Evolutionary conservation across 805 yeast species (phyloP), one percentile per base, ranked within the genome.

Genomic region (Zygoascus ofunaensis): DNA sequence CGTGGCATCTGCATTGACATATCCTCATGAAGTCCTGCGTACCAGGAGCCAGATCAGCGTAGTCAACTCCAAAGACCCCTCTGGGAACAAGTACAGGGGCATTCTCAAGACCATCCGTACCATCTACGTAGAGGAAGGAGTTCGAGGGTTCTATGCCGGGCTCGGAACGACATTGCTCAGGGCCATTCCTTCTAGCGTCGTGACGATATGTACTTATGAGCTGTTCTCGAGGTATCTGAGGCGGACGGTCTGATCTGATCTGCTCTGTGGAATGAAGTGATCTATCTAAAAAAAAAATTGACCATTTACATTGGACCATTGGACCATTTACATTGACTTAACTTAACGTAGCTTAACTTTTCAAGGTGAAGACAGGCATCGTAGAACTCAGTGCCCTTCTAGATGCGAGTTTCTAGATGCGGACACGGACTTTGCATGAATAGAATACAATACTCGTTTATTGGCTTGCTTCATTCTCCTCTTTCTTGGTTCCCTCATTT

Each of bases 101-200:
- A 55, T 68, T 33, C 23, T 62, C 34, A 54, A 53, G 21, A 65
- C 70, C n/a, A 55, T 58, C 18, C 47, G 53, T 39, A 58, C 55
- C 15, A 72, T 82, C 39, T 75, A 71, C 57, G 51, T 57, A 47
- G 76, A 72, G 43, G 96, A 89, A 59, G 96, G 97, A 2, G 50
- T 81, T 43, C 62, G 70, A 32, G 96, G 92, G 2, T 90, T 87
- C 60, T 92, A 92, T 59, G 80, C 92, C 1, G 98, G 98, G 0
- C 83, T 89, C 55, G 72, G 79, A 0, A 80, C 94, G 18, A 92
- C 92, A 58, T 66, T 92, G 56, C 76, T 86, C 24, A 70, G 98
- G 54, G 92, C 98, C 0, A 86, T 90, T 0, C 98, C 98, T 3
- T 89, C 96, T 1, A 77, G 87, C 54, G 97, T 97, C 1, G 86